Conservation (phyloP, 352 stramenopile genomes). For the Phytophthora hybrid region DNA sequence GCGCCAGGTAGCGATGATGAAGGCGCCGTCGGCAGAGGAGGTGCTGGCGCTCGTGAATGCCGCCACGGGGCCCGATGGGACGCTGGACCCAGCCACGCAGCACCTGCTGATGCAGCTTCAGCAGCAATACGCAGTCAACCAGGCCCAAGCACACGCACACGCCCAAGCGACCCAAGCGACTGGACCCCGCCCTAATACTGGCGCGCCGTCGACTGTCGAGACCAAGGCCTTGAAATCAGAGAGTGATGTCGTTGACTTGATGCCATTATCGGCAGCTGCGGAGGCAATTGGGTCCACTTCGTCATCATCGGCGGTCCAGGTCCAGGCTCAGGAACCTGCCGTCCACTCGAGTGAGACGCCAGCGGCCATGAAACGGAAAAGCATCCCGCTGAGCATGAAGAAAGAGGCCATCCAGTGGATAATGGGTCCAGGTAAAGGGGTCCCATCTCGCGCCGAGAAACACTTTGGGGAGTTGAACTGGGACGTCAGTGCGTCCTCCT, state of each 20-base stretch:
- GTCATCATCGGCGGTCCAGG: neutral
- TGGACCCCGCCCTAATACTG: conserved; percentile 2
- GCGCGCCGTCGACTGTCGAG: neutral
- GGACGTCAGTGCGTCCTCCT: conserved; percentile 81
- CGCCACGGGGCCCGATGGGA: conserved; percentile 41
- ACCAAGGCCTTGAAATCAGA: conserved; percentile 14
- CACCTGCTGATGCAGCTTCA: conserved; percentile 68
- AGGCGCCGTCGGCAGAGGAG: conserved; percentile 62
- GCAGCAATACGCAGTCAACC: conserved; percentile 43
- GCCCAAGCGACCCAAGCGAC: neutral
- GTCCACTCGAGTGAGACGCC: conserved; percentile 9
- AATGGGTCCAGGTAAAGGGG: conserved; percentile 70
- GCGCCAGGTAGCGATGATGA: conserved; percentile 25
- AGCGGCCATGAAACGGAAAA: conserved; percentile 64
- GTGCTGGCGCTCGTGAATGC: conserved; percentile 67
- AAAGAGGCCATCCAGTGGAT: conserved; percentile 88
- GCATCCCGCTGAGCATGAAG: conserved; percentile 83
- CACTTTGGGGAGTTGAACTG: conserved; percentile 77
- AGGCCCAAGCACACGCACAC: conserved; percentile 30
- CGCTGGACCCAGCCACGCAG: conserved; percentile 56
- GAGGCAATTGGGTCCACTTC: conserved; percentile 24
- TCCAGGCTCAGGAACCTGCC: neutral
- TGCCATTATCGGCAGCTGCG: conserved; percentile 38
- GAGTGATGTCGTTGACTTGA: conserved; percentile 35
- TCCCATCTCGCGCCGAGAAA: conserved; percentile 76